Percentiles rank a stretch among this genome's conserved stretches.
These are phyloP conservation scores for Sphaerostilbella broomeana DNA, from an alignment of 2,329 filamentous ascomycete genomes.

Conservation along the genomic window DNA sequence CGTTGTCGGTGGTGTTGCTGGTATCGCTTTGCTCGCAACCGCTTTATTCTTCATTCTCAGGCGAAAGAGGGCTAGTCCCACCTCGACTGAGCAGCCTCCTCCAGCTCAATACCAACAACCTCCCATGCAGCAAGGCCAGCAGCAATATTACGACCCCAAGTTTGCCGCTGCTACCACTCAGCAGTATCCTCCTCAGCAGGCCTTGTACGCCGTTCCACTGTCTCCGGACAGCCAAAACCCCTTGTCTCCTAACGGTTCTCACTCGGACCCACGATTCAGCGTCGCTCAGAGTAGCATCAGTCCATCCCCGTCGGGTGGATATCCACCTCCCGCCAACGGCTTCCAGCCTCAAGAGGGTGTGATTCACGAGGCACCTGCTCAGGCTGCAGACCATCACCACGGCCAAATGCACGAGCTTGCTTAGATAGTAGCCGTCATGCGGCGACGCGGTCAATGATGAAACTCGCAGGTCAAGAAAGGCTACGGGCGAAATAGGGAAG, in stretches of 20 bases:
- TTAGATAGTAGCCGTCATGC: slow-evolving; percentile 15
- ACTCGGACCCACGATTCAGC: slow-evolving; percentile 19
- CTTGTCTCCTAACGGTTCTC: slow-evolving; percentile 10
- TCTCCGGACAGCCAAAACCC: slow-evolving; percentile 1
- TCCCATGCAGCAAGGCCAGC: slow-evolving; percentile 13
- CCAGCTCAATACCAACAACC: slow-evolving; percentile 16
- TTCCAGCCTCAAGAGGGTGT: slow-evolving; percentile 21
- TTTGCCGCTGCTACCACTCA: slow-evolving; percentile 13
- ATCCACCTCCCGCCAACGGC: slow-evolving; percentile 15
- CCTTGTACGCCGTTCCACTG: slow-evolving; percentile 17
- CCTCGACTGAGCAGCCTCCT: slow-evolving; percentile 11
- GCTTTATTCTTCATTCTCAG: slow-evolving; percentile 28
- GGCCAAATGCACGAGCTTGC: slow-evolving; percentile 37
- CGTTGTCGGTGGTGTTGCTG: slow-evolving; percentile 31
- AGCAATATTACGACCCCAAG: slow-evolving; percentile 24
- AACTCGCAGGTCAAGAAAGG: background rate
- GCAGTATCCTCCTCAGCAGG: slow-evolving; percentile 18
- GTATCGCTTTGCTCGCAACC: slow-evolving; percentile 24
- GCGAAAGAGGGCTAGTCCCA: slow-evolving; percentile 19
- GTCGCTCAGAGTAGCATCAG: slow-evolving; percentile 15
- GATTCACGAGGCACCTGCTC: slow-evolving; percentile 34
- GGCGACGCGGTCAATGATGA: background rate
- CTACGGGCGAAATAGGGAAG: background rate
- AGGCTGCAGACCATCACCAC: slow-evolving; percentile 29
- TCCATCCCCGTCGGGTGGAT: slow-evolving; percentile 16